Conservation (phyloP, 495 filamentous ascomycete genomes). For the Staphylotrichum tortipilum region DNA sequence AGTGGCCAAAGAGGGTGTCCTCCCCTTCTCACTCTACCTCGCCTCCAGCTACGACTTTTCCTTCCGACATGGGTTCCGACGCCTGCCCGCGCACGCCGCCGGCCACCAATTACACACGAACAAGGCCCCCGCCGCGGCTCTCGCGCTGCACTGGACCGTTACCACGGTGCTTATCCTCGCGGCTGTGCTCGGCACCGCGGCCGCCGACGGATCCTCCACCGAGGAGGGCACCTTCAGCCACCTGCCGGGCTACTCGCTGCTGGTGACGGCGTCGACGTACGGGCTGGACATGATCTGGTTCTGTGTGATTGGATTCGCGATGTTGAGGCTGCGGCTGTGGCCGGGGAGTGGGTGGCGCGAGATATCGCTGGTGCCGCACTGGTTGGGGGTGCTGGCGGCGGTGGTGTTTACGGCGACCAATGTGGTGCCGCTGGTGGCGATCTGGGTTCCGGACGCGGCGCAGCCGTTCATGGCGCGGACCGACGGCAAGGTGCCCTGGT, state of each 20-base stretch:
- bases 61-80: conserved; percentile 13
- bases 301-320: conserved; percentile 9
- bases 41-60: conserved; percentile 15
- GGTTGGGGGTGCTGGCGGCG: conserved; percentile 8
- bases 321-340: conserved; percentile 14
- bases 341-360: conserved; percentile 13
- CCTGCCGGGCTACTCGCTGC: conserved; percentile 6
- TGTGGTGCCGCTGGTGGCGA: conserved; percentile 9
- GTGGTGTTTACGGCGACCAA: conserved; percentile 10
- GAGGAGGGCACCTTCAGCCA: background rate
- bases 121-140: conserved; percentile 13
- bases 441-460: conserved; percentile 14
- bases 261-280: conserved; percentile 9
- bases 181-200: conserved; percentile 5
- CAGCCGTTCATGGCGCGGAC: conserved; percentile 3
- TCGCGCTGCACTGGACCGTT: conserved; percentile 14
- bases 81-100: conserved; percentile 5
- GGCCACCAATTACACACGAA: conserved; percentile 5
- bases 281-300: conserved; percentile 18
- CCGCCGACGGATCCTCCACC: background rate
- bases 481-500: conserved; percentile 9
- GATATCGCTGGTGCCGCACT: conserved; percentile 14
- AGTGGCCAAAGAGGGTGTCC: conserved; percentile 14
- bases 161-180: conserved; percentile 14
- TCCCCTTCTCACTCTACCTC: conserved; percentile 11